Percentiles rank a stretch among this genome's conserved stretches.
Evolutionary conservation across 1,284 basidiomycete genomes (phyloP).

Genomic region (Cryptococcus sp.): DNA sequence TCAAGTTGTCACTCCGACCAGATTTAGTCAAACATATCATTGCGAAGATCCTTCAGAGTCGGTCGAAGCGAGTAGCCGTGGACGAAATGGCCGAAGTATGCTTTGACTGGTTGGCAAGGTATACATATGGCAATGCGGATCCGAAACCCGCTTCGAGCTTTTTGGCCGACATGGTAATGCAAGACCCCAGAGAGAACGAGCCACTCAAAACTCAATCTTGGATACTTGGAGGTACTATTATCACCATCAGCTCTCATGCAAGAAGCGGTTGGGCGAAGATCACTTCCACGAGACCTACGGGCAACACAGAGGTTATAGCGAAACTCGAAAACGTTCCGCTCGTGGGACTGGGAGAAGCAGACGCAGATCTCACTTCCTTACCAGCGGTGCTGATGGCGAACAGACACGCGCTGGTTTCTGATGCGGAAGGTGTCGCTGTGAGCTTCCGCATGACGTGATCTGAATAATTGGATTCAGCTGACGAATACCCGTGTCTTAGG

Average conservation of each 20-base stretch:
- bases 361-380: slow-evolving; percentile 69
- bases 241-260: slow-evolving; percentile 76
- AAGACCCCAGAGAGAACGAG: slow-evolving; percentile 30
- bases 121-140: slow-evolving; percentile 91
- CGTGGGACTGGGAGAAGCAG: slow-evolving; percentile 75
- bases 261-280: slow-evolving; percentile 89
- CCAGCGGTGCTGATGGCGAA: slow-evolving; percentile 74
- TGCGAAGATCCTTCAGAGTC: slow-evolving; percentile 81
- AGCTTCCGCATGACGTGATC: neutral
- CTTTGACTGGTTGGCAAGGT: slow-evolving; percentile 96
- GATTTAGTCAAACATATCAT: slow-evolving; percentile 85
- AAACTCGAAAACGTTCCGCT: slow-evolving; percentile 87
- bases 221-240: slow-evolving; percentile 81
- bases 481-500: slow-evolving; percentile 1
- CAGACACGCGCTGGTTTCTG: slow-evolving; percentile 52
- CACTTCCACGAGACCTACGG: slow-evolving; percentile 81
- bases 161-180: slow-evolving; percentile 65
- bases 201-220: slow-evolving; percentile 66
- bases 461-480: neutral
- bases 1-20: slow-evolving; percentile 81
- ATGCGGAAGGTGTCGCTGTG: slow-evolving; percentile 1
- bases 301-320: slow-evolving; percentile 80
- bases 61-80: slow-evolving; percentile 71
- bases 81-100: slow-evolving; percentile 95
- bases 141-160: slow-evolving; percentile 81